phyloP scores from a whole-genome alignment of 345 rosid species.

The Lepidium africanum region DNA sequence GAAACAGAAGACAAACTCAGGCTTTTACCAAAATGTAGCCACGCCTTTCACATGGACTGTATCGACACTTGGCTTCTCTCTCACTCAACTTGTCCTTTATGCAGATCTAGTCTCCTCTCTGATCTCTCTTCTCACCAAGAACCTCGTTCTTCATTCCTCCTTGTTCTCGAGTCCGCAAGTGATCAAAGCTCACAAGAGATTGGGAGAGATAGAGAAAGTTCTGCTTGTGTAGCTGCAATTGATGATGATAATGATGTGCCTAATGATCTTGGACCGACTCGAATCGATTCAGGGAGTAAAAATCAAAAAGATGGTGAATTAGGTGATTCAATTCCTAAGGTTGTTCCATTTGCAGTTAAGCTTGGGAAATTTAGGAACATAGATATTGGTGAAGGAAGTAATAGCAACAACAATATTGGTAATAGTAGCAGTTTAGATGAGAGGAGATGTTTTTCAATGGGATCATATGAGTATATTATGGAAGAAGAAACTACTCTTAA shows the following conservation, averaged over 20 bases:
- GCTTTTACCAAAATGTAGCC: constrained; percentile 93
- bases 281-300: constrained; percentile 26
- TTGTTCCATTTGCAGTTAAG: constrained; percentile 63
- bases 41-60: constrained; percentile 97
- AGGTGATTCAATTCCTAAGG: constrained; percentile 48
- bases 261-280: constrained; percentile 32
- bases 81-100: constrained; percentile 98
- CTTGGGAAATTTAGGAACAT: constrained; percentile 76
- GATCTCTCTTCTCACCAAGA: constrained; percentile 52
- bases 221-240: constrained; percentile 10
- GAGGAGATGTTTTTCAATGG: constrained; percentile 95
- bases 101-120: constrained; percentile 66
- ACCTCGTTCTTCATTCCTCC: constrained; percentile 51
- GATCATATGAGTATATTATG: constrained; percentile 92
- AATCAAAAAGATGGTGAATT: constrained; percentile 22
- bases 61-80: constrained; percentile 98
- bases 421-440: constrained; percentile 37
- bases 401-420: constrained; percentile 23
- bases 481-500: constrained; percentile 63
- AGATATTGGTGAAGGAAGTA: constrained; percentile 50
- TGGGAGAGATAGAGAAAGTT: constrained; percentile 35
- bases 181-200: constrained; percentile 75
- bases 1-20: constrained; percentile 88
- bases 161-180: constrained; percentile 86
- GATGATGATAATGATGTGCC: constrained; percentile 1